Base-by-base conservation (phyloP, 2,329 filamentous ascomycete genomes). In the Fusarium acutatum region DNA sequence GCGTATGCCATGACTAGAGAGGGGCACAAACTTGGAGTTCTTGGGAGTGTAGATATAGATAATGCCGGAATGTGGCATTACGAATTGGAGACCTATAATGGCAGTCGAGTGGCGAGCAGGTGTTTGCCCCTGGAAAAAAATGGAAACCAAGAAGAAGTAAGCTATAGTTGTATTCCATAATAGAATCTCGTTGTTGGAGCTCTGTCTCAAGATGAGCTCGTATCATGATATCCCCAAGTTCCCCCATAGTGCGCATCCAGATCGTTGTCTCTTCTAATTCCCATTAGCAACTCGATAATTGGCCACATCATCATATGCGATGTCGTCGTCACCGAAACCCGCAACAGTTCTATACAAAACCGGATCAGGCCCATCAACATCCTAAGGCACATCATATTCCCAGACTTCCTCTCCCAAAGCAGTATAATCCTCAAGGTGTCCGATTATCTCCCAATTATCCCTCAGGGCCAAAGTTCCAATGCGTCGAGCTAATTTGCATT, bases 251-350 rank as follows among this genome's bases (percentile, higher is more conserved):
- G 2, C 10, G 7, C 11, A 18, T 14, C 22, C 7, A 1, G 7
- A 8, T 17, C 15, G 5, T 14, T 24, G 2, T 0, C 22, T 3
- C 6, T 4, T 9, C 11, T 52, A 52, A 24, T 8, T 1, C 17
- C 30, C 15, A 5, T n/a, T 5, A 2, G 5, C 14, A 17, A 1
- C 4, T 47, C 1, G 6, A 8, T 2, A 9, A 8, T 4, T 28
- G 13, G 1, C 0, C 13, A 7, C 0, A 15, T 22, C 18, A 22
- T 28, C 18, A 11, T 47, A 22, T 0, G 0, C 0, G 13, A 30
- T 7, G 12, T 47, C 44, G 26, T 2, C 6, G 0, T 30, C 26
- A 28, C 14, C 6, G 9, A 47, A 47, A 11, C 26, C 7, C 9
- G 20, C 44, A 10, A 30, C 44, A 2, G 26, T 30, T 22, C 13